phyloP scores from a whole-genome alignment of 2,329 filamentous ascomycete genomes.

The Aspergillus hiratsukae region DNA sequence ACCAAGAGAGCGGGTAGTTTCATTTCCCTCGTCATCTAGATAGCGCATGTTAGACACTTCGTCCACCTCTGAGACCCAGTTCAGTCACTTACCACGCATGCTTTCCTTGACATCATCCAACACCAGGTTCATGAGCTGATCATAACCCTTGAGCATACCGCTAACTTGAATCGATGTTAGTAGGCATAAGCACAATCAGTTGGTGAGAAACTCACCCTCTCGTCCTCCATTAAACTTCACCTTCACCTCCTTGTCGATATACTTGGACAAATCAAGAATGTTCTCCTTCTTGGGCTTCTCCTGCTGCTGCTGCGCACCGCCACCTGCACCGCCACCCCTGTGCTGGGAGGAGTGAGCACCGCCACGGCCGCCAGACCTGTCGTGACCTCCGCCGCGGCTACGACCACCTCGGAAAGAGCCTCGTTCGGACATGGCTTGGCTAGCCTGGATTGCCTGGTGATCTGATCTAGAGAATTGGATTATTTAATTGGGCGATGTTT shows the following conservation, averaged over 20 bases:
- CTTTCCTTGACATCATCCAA: constrained; percentile 90
- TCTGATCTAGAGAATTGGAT: neutral
- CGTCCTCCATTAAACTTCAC: constrained; percentile 96
- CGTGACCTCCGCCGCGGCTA: constrained; percentile 35
- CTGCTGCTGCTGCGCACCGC: constrained; percentile 49
- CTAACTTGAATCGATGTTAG: constrained; percentile 54
- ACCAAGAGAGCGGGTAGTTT: constrained; percentile 72
- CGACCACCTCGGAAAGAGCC: constrained; percentile 55
- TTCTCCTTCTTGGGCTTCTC: constrained; percentile 97
- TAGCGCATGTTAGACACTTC: constrained; percentile 14
- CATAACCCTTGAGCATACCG: constrained; percentile 88
- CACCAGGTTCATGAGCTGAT: constrained; percentile 96
- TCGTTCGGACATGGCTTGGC: constrained; percentile 38
- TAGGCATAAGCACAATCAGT: constrained; percentile 3
- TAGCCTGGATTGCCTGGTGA: constrained; percentile 2
- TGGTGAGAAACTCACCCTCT: constrained; percentile 60
- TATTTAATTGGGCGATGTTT: neutral
- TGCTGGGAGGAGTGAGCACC: constrained; percentile 38
- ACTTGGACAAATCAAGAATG: constrained; percentile 90
- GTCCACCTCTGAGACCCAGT: neutral
- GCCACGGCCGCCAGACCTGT: constrained; percentile 40
- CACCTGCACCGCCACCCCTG: constrained; percentile 47
- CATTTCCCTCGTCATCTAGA: constrained; percentile 87
- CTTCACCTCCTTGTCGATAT: constrained; percentile 92
- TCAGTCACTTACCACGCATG: constrained; percentile 65